phyloP scores from a whole-genome alignment of 495 filamentous ascomycete genomes.

The Aspergillus affinis region DNA sequence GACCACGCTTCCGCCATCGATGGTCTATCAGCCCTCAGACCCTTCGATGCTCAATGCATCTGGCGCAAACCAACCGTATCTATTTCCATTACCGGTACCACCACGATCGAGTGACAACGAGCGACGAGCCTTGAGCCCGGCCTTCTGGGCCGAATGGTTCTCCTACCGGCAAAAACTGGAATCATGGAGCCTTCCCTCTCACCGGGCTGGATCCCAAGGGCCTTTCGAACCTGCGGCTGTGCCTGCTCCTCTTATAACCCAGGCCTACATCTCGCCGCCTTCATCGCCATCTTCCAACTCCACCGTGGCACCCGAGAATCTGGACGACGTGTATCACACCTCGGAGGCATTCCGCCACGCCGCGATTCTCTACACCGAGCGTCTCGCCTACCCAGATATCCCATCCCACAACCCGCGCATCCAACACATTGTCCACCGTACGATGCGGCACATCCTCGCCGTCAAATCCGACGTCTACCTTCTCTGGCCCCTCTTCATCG shows the following conservation, averaged over 20 bases:
- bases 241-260: slow-evolving; percentile 18
- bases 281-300: slow-evolving; percentile 28
- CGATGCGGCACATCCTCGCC: slow-evolving; percentile 76
- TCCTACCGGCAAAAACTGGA: slow-evolving; percentile 74
- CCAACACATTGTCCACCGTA: slow-evolving; percentile 76
- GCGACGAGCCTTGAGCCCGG: slow-evolving; percentile 36
- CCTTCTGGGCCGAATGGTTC: slow-evolving; percentile 86
- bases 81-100: slow-evolving; percentile 31
- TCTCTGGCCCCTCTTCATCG: slow-evolving; percentile 92
- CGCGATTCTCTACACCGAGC: slow-evolving; percentile 87
- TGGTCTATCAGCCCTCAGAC: slow-evolving; percentile 33
- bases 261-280: slow-evolving; percentile 32
- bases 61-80: slow-evolving; percentile 18
- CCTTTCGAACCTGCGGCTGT: slow-evolving; percentile 23
- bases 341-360: slow-evolving; percentile 89
- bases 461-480: slow-evolving; percentile 85
- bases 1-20: slow-evolving; percentile 39
- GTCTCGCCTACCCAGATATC: slow-evolving; percentile 74
- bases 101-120: slow-evolving; percentile 27
- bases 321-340: slow-evolving; percentile 60
- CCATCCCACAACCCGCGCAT: slow-evolving; percentile 77
- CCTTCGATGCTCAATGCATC: slow-evolving; percentile 13
- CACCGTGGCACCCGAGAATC: slow-evolving; percentile 36
- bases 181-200: slow-evolving; percentile 71
- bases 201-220: slow-evolving; percentile 7